These are phyloP conservation scores for Zasmidium citrigriseum DNA, from an alignment of 2,329 filamentous ascomycete species.

Conservation along the genomic window DNA sequence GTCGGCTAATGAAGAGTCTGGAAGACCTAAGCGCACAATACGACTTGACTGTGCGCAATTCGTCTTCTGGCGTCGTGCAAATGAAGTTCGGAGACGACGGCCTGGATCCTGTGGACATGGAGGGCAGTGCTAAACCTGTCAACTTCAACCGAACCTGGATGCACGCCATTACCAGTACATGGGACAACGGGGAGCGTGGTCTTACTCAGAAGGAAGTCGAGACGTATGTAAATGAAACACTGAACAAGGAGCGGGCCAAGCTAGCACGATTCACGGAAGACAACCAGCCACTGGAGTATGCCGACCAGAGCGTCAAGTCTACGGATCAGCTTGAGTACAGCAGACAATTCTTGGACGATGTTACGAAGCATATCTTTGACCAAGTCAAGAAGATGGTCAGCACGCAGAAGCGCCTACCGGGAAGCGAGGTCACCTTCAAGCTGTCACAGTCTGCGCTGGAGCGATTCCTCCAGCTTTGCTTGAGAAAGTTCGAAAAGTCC, in stretches of 20 bases:
- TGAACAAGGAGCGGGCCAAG: constrained; percentile 68
- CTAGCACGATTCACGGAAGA: constrained; percentile 43
- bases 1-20: constrained; percentile 94
- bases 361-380: constrained; percentile 66
- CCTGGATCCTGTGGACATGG: constrained; percentile 96
- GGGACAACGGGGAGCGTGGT: constrained; percentile 73
- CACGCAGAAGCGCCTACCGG: constrained; percentile 27
- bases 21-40: constrained; percentile 94
- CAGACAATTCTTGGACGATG: constrained; percentile 76
- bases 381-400: constrained; percentile 32
- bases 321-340: constrained; percentile 66
- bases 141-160: constrained; percentile 90
- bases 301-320: constrained; percentile 62
- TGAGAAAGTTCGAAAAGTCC: constrained; percentile 87
- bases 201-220: constrained; percentile 75
- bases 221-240: constrained; percentile 64
- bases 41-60: constrained; percentile 92
- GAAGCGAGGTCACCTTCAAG: constrained; percentile 70
- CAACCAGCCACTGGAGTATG: constrained; percentile 59
- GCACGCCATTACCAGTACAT: constrained; percentile 74
- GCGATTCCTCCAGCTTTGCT: constrained; percentile 76
- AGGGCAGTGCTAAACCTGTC: constrained; percentile 87
- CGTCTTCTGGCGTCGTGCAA: constrained; percentile 83
- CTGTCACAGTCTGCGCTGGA: constrained; percentile 70
- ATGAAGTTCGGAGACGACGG: constrained; percentile 98